Evolutionary conservation across 441 rosid species (phyloP), one percentile per base, ranked within the genome.

Genomic region (Erodium moschatum): DNA sequence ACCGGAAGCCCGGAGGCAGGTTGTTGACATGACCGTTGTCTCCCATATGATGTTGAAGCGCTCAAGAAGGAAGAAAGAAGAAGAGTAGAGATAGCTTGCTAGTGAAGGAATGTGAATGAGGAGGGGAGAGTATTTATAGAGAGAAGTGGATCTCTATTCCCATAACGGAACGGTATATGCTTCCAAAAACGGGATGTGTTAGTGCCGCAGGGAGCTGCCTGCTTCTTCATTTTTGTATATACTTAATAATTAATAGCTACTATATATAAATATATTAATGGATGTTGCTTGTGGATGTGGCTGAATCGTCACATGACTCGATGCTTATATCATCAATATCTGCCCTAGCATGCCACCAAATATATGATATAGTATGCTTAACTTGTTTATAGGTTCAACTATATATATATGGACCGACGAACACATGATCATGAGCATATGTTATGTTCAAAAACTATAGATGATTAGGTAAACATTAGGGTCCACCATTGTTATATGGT

Each of bases 1-100:
- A 92, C 74, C 95, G 84, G 72, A 90, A 92, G 0, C 98, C 97
- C 0, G 97, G 98, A 0, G 98, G 97, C 12, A 92, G 86, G 76
- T 86, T 84, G 50, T 5, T 33, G 38, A 82, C 78, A 65, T 72
- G 76, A 56, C 5, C 6, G 31, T 31, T 35, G 15, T 83, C 80
- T 65, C 73, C 85, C 85, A 85, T 84, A 1, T n/a, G n/a, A n/a
- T n/a, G n/a, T n/a, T n/a, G n/a, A n/a, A n/a, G n/a, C n/a, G n/a
- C n/a, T n/a, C n/a, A n/a, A n/a, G n/a, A n/a, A n/a, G n/a, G n/a
- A n/a, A n/a, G n/a, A n/a, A n/a, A n/a, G n/a, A n/a, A n/a, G n/a
- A 1, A 29, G 33, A 29, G 33, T 33, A 33, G 38, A 5, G 66
- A 6, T 6, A 24, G 21, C 13, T 13, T 35, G 69, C 16, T 50